Conservation (phyloP, 2,329 filamentous ascomycete genomes). For the Diaporthe nobilis region DNA sequence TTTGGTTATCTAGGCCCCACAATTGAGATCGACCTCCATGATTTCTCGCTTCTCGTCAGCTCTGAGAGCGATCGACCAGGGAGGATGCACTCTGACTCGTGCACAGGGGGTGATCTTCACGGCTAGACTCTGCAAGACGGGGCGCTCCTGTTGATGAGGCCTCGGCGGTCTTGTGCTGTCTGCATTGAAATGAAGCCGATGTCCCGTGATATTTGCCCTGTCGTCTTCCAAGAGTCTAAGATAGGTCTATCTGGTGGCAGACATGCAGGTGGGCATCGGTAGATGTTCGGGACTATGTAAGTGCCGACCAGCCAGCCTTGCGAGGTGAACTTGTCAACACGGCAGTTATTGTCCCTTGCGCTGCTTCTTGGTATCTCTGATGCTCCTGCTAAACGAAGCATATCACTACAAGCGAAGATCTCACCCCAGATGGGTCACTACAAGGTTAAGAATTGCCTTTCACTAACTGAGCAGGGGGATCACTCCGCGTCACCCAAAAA, state of each 20-base stretch:
- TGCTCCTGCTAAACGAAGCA: background rate
- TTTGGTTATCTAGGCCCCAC: background rate
- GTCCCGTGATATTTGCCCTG: background rate
- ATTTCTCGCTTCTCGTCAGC: conserved; percentile 17
- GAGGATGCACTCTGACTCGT: background rate
- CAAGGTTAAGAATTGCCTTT: no score
- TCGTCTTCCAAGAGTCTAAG: background rate
- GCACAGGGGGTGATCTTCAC: conserved; percentile 10
- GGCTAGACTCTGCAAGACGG: background rate
- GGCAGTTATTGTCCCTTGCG: background rate
- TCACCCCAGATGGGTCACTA: no score
- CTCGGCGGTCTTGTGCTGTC: background rate
- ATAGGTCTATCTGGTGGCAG: background rate
- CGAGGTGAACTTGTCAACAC: background rate
- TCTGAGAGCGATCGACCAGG: background rate
- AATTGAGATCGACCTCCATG: background rate
- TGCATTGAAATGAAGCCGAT: background rate
- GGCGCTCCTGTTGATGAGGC: background rate
- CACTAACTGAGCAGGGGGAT: background rate
- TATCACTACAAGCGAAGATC: background rate
- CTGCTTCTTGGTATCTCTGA: no score
- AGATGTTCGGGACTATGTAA: background rate
- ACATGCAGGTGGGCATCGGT: background rate
- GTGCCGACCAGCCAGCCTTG: background rate
- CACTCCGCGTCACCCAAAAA: background rate